These are phyloP conservation scores for Citrus hindsii DNA, from an alignment of 345 rosid genomes.

Conservation along the genomic window DNA sequence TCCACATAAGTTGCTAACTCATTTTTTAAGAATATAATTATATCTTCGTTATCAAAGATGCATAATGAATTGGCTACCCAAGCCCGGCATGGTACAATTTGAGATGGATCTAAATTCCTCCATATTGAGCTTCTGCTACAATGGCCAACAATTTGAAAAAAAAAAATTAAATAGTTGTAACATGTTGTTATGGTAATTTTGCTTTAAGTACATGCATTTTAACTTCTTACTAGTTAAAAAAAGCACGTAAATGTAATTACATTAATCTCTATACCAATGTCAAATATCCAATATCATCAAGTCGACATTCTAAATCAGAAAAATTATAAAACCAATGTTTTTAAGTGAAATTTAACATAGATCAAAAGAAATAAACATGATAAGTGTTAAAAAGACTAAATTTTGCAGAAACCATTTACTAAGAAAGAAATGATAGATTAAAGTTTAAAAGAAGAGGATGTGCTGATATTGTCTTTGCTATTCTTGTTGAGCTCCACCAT, in stretches of 20 bases:
- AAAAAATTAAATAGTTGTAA: too few species aligned
- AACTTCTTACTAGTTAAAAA: not conserved
- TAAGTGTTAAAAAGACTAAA: too few species aligned
- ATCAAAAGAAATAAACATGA: not conserved
- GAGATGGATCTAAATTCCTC: too few species aligned
- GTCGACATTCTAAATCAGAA: not conserved
- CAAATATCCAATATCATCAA: not conserved
- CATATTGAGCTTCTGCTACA: not conserved
- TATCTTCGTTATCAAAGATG: too few species aligned
- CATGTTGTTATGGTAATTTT: too few species aligned
- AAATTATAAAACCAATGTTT: not conserved
- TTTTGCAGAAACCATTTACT: too few species aligned
- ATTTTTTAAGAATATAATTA: too few species aligned
- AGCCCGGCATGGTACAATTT: too few species aligned
- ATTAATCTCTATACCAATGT: not conserved
- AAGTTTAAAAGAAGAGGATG: conserved; percentile 41
- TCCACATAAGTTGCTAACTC: too few species aligned
- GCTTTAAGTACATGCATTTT: not conserved
- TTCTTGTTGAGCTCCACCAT: conserved; percentile 63
- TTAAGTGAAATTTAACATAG: too few species aligned
- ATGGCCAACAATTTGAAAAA: not conserved
- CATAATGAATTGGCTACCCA: too few species aligned
- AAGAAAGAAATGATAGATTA: not conserved
- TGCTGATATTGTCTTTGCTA: conserved; percentile 56
- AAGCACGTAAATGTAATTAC: not conserved